Base-by-base conservation (phyloP, 2,329 filamentous ascomycete species). In the Epichloe uncinata region DNA sequence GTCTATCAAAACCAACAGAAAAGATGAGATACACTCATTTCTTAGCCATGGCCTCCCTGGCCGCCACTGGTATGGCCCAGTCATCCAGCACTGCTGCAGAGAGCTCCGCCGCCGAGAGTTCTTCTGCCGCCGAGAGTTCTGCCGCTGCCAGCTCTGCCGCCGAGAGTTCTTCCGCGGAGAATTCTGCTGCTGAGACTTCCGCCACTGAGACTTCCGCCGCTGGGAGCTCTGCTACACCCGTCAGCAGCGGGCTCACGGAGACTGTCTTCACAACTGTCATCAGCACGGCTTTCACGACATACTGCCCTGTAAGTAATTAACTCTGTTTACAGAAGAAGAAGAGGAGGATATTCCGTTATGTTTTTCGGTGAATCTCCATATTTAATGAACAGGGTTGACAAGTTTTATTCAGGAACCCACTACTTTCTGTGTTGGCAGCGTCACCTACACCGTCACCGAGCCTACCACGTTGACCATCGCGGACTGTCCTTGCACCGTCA, bases 401-500 rank as follows among this genome's bases (percentile, higher is more conserved):
- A 30, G 7, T n/a, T 40, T 22, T 12, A 20, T 22, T 12, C 30
- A 64, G 58, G 50, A 53, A 18, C 57, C 59, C 8, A 62, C 58
- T 13, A 68, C 65, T 47, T 65, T 71, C 34, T 64, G 68, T 51
- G 58, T 66, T 34, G 63, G 65, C 57, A 63, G 65, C 50, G 67
- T 67, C 52, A 73, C 72, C 46, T 71, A 70, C 58, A 73, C 68
- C 30, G 69, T 65, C 52, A 70, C 66, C 18, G 54, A 61, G 53
- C 61, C 64, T 30, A 70, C 67, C 35, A 70, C 66, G 41, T 48
- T 74, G 50, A 73, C 71, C 54, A 62, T 74, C 55, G 71, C 67
- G 48, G 69, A 73, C 64, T 74, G 72, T 56, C 71, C 71, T 49
- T 73, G 71, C 58, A 71, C 69, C 36, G 54, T 73, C 47, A 68